Percentiles rank a stretch among this genome's conserved stretches.
These are phyloP conservation scores for Salvia rosmarinus DNA, from an alignment of 257 asterid genomes.

Conservation along the genomic window DNA sequence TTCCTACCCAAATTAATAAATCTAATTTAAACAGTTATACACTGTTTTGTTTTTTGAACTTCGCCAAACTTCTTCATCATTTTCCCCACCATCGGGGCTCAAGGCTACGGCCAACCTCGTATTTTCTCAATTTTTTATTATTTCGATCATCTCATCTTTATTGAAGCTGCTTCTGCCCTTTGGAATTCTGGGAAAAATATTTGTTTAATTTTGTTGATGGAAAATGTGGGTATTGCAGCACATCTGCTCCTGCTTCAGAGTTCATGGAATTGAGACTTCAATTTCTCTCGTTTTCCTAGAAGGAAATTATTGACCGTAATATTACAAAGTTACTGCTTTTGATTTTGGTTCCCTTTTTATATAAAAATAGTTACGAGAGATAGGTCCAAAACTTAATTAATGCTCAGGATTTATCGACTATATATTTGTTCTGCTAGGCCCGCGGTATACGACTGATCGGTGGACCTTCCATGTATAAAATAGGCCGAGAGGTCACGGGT, in stretches of 20 bases:
- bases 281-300: neutral
- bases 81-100: conserved; percentile 44
- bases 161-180: neutral
- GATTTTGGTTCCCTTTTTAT: too few relatives aligned
- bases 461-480: too few relatives aligned
- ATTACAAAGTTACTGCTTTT: too few relatives aligned
- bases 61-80: neutral
- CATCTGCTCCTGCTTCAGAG: neutral
- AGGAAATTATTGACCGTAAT: neutral
- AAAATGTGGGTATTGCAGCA: neutral
- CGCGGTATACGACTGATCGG: too few relatives aligned
- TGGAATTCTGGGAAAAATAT: neutral
- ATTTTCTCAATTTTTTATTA: neutral
- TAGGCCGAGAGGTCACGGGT: too few relatives aligned
- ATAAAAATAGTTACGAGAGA: too few relatives aligned
- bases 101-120: conserved; percentile 23
- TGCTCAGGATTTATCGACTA: too few relatives aligned
- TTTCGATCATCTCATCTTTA: too few relatives aligned
- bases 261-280: neutral
- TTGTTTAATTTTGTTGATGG: neutral
- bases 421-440: too few relatives aligned
- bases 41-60: conserved; percentile 25
- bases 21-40: conserved; percentile 21
- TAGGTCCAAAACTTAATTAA: too few relatives aligned
- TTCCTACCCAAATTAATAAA: conserved; percentile 25